Evolutionary conservation across 495 filamentous ascomycete genomes (phyloP).

Genomic region (Hamigera avellanea): DNA sequence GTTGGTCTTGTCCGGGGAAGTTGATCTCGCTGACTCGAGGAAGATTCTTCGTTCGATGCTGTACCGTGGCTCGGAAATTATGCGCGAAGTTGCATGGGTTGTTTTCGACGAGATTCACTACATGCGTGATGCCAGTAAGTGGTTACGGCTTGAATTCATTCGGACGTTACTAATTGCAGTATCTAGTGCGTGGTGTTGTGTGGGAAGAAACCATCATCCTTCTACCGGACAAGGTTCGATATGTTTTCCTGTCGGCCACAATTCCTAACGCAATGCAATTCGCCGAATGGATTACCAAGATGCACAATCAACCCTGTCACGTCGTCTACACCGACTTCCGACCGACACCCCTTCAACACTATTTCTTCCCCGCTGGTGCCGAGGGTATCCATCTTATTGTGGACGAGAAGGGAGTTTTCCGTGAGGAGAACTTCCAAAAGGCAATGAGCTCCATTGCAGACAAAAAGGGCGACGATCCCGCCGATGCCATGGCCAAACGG

Average conservation of each 20-base stretch:
- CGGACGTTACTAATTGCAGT: background rate
- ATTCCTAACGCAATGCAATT: slow-evolving; percentile 99
- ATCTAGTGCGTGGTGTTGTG: slow-evolving; percentile 71
- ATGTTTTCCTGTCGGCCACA: slow-evolving; percentile 96
- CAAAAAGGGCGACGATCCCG: slow-evolving; percentile 73
- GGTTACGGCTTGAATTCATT: background rate
- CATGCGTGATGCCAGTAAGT: slow-evolving; percentile 70
- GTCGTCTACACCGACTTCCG: slow-evolving; percentile 98
- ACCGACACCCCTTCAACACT: slow-evolving; percentile 91
- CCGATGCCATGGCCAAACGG: slow-evolving; percentile 61
- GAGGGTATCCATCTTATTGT: slow-evolving; percentile 92
- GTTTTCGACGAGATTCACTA: slow-evolving; percentile 98
- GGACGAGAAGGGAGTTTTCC: slow-evolving; percentile 89
- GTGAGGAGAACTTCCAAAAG: slow-evolving; percentile 92
- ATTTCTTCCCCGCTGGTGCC: slow-evolving; percentile 89
- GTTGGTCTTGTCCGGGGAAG: too few relatives aligned
- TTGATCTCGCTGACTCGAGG: background rate
- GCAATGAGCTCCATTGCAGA: slow-evolving; percentile 86
- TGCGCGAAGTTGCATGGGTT: slow-evolving; percentile 97
- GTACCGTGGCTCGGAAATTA: slow-evolving; percentile 95
- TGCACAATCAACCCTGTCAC: slow-evolving; percentile 91
- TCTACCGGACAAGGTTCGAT: slow-evolving; percentile 93
- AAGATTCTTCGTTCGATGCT: slow-evolving; percentile 94
- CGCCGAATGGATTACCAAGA: slow-evolving; percentile 96
- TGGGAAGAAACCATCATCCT: slow-evolving; percentile 99